A percentile compares a stretch with the other conserved stretches of the same genome.
Conservation (phyloP, 2,329 filamentous ascomycete genomes). For the Neofusicoccum ribis region DNA sequence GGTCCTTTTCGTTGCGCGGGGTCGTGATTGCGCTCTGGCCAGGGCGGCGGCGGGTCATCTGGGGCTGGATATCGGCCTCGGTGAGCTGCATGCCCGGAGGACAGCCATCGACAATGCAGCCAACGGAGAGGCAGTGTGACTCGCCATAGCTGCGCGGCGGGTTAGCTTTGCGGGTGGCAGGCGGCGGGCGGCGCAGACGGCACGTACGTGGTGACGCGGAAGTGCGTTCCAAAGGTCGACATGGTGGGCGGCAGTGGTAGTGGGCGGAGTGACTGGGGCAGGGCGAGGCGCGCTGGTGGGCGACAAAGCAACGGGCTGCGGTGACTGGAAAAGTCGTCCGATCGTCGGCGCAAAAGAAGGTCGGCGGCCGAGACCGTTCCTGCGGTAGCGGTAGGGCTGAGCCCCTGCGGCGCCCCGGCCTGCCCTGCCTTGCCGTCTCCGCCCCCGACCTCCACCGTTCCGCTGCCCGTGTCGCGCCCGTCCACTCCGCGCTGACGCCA, state of each 20-base stretch:
- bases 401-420: background rate
- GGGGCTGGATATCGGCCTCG: constrained; percentile 87
- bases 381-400: constrained; percentile 7
- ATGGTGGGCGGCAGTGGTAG: constrained; percentile 46
- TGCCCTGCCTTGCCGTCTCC: background rate
- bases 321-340: constrained; percentile 17
- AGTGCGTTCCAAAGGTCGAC: constrained; percentile 85
- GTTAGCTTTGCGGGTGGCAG: constrained; percentile 23
- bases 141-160: constrained; percentile 65
- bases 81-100: constrained; percentile 84
- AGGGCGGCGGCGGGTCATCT: constrained; percentile 86
- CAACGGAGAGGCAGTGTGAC: constrained; percentile 89
- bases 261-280: background rate
- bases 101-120: constrained; percentile 90
- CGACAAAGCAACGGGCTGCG: background rate
- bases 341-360: constrained; percentile 10
- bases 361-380: constrained; percentile 3
- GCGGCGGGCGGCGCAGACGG: background rate
- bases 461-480: background rate
- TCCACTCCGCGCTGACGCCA: background rate
- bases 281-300: background rate
- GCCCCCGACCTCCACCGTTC: background rate
- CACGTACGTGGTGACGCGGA: constrained; percentile 77
- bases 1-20: constrained; percentile 88
- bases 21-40: constrained; percentile 90